Evolutionary conservation across 495 filamentous ascomycete genomes (phyloP).

Genomic region (Immersiella caudata): DNA sequence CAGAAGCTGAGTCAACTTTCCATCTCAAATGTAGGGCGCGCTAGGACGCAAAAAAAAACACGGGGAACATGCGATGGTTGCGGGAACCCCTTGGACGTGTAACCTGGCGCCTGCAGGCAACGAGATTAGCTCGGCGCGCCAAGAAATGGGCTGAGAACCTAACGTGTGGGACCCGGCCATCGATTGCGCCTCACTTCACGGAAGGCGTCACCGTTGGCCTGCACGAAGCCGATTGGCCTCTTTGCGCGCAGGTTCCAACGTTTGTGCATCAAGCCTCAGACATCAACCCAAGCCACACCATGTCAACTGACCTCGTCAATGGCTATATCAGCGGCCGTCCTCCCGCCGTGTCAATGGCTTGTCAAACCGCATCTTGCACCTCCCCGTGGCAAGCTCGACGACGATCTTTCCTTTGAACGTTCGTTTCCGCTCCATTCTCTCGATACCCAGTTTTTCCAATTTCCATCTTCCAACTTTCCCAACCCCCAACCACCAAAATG

Average conservation of each 20-base stretch:
- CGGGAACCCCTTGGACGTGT: no score
- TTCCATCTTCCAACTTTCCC: neutral
- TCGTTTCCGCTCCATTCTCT: neutral
- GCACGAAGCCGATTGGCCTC: neutral
- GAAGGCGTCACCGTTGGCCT: neutral
- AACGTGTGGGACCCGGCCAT: neutral
- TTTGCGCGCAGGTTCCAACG: neutral
- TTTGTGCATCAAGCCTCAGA: neutral
- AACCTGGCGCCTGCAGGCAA: neutral
- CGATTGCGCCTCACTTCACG: neutral
- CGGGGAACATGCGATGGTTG: no score
- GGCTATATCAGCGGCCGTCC: neutral
- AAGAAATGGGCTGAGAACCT: neutral
- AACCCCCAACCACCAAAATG: conserved; percentile 22
- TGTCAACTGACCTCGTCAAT: neutral
- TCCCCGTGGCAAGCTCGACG: neutral
- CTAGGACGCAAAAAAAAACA: neutral
- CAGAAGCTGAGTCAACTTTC: neutral
- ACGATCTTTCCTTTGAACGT: neutral
- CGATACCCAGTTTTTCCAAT: neutral
- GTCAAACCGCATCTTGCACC: neutral
- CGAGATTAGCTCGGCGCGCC: neutral
- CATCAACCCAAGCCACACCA: neutral
- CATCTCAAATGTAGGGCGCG: neutral
- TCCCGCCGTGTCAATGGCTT: neutral